A percentile compares a stretch with the other conserved stretches of the same genome.
Conservation (phyloP, 2,329 filamentous ascomycete genomes). For the Cladosporium sp. region DNA sequence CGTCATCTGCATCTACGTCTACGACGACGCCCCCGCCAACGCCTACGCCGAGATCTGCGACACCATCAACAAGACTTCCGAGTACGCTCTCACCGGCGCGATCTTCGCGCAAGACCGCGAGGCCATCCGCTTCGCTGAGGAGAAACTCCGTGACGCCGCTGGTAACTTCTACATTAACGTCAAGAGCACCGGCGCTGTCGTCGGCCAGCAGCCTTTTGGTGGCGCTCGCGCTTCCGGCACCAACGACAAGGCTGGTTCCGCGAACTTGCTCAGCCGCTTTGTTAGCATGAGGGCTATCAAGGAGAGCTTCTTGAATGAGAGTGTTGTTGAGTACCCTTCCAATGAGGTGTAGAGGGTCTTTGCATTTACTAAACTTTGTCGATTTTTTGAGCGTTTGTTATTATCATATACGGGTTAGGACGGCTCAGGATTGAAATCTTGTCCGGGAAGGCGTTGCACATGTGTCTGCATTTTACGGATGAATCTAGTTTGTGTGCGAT, state of each 20-base stretch:
- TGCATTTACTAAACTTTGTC: neutral
- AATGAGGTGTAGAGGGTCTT: constrained; percentile 45
- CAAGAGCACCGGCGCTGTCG: constrained; percentile 60
- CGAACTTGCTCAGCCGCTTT: constrained; percentile 51
- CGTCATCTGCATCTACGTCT: constrained; percentile 70
- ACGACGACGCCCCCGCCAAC: constrained; percentile 62
- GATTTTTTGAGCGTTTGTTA: constrained; percentile 1
- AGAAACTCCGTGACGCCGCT: constrained; percentile 67
- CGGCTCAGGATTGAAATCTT: neutral
- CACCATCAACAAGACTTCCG: constrained; percentile 63
- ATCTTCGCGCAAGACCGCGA: constrained; percentile 70
- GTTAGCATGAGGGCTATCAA: constrained; percentile 58
- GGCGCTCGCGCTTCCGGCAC: constrained; percentile 56
- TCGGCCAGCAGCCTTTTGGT: constrained; percentile 42
- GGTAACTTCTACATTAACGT: constrained; percentile 86
- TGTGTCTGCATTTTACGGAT: neutral
- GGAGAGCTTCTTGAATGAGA: constrained; percentile 53
- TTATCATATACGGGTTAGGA: neutral
- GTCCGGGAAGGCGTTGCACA: neutral
- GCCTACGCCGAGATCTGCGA: constrained; percentile 54
- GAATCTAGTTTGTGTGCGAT: neutral
- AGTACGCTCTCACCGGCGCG: constrained; percentile 75
- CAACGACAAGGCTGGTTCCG: constrained; percentile 58
- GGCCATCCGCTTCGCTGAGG: constrained; percentile 66
- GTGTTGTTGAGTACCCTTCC: constrained; percentile 54